Conservation (phyloP, 495 filamentous ascomycete species). For the Lophiotrema nucula region DNA sequence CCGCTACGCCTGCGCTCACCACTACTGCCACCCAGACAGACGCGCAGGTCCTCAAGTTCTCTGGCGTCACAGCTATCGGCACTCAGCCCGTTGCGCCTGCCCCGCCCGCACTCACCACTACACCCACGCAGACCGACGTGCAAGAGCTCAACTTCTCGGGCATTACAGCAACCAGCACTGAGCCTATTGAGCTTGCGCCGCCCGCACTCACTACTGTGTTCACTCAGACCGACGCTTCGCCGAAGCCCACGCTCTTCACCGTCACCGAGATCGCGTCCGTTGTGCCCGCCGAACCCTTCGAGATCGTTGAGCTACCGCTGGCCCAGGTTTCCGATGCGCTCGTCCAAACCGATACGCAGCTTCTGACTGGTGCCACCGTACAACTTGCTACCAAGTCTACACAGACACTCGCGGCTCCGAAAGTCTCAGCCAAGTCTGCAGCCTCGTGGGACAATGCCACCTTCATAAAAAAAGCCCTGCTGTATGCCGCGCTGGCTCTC, state of each 20-base stretch:
- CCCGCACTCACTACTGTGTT: background rate
- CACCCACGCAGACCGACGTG: background rate
- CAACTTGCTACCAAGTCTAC: background rate
- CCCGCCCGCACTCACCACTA: background rate
- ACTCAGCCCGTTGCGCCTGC: background rate
- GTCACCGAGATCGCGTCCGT: background rate
- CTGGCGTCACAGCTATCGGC: too few relatives aligned
- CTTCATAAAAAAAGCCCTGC: background rate
- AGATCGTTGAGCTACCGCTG: background rate
- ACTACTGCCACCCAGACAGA: background rate
- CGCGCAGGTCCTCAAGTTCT: background rate
- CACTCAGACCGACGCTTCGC: background rate
- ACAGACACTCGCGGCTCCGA: background rate
- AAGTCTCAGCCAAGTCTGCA: background rate
- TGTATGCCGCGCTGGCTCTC: background rate
- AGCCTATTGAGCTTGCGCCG: background rate
- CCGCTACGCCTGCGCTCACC: background rate
- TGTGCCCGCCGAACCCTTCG: background rate
- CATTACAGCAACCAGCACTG: background rate
- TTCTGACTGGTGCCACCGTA: background rate
- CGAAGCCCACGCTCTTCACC: background rate
- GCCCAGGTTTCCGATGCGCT: too few relatives aligned
- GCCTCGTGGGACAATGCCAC: background rate
- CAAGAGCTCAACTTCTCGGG: background rate
- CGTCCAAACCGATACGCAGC: background rate